Evolutionary conservation across 768 basidiomycete species (phyloP).

Genomic region (Termitomyces eurrhizus): DNA sequence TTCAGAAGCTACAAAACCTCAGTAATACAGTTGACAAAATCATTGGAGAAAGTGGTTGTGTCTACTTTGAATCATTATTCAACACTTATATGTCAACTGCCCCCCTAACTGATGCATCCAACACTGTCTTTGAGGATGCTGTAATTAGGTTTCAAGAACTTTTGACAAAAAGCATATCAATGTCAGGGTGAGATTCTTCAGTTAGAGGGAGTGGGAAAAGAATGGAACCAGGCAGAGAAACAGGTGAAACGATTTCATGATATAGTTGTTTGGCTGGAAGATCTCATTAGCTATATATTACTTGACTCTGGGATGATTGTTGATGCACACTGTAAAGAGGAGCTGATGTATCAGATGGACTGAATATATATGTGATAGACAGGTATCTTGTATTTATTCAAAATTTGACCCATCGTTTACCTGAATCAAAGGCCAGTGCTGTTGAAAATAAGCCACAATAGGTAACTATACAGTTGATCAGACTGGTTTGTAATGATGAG

Average conservation of each 20-base stretch:
- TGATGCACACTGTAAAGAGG: neutral
- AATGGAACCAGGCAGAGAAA: neutral
- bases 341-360: neutral
- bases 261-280: neutral
- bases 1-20: neutral
- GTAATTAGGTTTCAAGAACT: neutral
- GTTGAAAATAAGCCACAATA: neutral
- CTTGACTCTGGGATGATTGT: neutral
- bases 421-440: neutral
- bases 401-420: neutral
- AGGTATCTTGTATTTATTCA: too few species aligned
- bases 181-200: neutral
- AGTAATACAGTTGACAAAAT: neutral
- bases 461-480: conserved; percentile 4
- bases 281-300: neutral
- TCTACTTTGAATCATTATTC: neutral
- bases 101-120: neutral
- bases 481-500: neutral
- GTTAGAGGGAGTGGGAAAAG: neutral
- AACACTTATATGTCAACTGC: neutral
- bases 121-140: neutral
- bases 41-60: neutral
- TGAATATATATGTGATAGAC: neutral
- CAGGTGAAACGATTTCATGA: neutral
- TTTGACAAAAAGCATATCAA: neutral